Percentiles rank a stretch among this genome's conserved stretches.
These are phyloP conservation scores for Termitomyces sp. DNA, from an alignment of 768 basidiomycete genomes.

Conservation along the genomic window DNA sequence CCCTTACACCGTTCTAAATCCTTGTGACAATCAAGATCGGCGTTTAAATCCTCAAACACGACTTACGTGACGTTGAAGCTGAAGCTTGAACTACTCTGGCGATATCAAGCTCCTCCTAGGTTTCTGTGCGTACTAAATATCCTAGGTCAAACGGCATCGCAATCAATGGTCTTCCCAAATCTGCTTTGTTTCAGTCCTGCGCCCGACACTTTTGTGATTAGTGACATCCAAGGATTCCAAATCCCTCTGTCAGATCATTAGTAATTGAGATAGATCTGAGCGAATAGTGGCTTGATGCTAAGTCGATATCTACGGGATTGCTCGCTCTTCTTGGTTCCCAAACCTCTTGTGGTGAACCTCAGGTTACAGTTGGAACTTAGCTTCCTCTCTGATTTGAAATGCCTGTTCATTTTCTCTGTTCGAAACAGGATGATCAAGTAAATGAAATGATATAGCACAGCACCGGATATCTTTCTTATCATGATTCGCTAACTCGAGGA, in stretches of 20 bases:
- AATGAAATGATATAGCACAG: neutral
- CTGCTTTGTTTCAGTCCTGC: neutral
- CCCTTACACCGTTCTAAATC: neutral
- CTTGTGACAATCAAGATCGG: neutral
- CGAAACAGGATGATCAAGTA: neutral
- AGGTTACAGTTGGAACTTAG: no score
- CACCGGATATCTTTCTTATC: neutral
- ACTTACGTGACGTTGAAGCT: neutral
- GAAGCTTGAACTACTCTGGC: neutral
- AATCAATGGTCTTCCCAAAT: no score
- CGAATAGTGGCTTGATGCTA: neutral
- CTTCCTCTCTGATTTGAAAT: neutral
- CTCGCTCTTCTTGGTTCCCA: no score
- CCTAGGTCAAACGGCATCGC: neutral
- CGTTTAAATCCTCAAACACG: neutral
- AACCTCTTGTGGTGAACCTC: no score
- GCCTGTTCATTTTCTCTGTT: neutral
- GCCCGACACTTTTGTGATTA: neutral
- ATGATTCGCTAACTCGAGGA: no score
- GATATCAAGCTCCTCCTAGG: neutral
- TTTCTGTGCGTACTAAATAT: neutral
- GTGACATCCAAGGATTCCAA: no score
- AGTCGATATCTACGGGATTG: neutral
- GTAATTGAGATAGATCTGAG: no score
- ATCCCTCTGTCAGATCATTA: no score